Evolutionary conservation across 129 eudicot species (phyloP).

Genomic region (Tagetes erecta): DNA sequence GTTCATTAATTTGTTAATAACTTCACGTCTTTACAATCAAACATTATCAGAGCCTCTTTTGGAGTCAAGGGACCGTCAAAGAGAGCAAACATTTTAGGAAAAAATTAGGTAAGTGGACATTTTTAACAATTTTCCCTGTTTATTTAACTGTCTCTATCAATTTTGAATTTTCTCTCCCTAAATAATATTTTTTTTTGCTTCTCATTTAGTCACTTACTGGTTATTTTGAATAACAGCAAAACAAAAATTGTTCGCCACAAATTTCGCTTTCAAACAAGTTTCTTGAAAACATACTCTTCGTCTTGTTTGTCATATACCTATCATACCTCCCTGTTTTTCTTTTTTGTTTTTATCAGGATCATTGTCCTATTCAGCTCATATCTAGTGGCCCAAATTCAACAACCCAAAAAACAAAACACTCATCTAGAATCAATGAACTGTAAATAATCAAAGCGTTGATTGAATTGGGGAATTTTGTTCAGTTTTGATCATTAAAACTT

Average conservation of each 20-base stretch:
- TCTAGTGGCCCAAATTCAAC: not conserved
- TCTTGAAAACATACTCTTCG: constrained; percentile 5
- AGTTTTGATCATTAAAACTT: constrained; percentile 2
- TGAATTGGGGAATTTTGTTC: constrained; percentile 1
- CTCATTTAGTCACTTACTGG: not conserved
- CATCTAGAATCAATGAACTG: not conserved
- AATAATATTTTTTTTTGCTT: too few relatives aligned
- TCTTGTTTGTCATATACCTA: not conserved
- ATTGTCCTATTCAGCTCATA: constrained; percentile 31
- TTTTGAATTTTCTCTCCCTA: too few relatives aligned
- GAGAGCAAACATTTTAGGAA: too few relatives aligned
- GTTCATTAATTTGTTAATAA: too few relatives aligned
- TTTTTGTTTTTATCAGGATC: not conserved
- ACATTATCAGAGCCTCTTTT: too few relatives aligned
- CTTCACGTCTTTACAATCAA: too few relatives aligned
- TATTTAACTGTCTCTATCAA: too few relatives aligned
- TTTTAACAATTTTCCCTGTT: too few relatives aligned
- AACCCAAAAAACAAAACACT: not conserved
- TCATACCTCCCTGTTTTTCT: not conserved
- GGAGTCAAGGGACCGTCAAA: too few relatives aligned
- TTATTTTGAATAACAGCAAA: constrained; percentile 21
- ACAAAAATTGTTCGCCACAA: constrained; percentile 24
- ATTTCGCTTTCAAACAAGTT: constrained; percentile 27
- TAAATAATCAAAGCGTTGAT: not conserved
- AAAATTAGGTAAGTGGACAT: too few relatives aligned